A percentile compares a stretch with the other conserved stretches of the same genome.
These are phyloP conservation scores for Cordia subcordata DNA, from an alignment of 257 asterid genomes.

Conservation along the genomic window DNA sequence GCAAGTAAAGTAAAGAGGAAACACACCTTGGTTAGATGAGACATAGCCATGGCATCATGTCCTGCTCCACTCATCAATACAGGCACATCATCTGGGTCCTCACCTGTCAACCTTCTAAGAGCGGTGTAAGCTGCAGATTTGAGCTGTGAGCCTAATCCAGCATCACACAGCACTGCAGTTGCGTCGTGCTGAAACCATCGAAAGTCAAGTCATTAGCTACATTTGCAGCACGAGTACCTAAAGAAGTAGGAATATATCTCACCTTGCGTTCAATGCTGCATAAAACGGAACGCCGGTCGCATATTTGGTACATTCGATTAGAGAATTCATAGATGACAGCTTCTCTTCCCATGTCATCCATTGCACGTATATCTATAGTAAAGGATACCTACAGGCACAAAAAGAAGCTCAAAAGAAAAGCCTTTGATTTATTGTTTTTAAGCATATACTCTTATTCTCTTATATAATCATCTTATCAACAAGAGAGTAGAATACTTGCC, in stretches of 20 bases:
- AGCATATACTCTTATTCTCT: background rate
- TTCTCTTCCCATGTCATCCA: conserved; percentile 88
- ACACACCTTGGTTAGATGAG: conserved; percentile 77
- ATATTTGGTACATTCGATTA: conserved; percentile 56
- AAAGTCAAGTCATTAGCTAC: conserved; percentile 12
- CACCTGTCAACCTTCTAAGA: conserved; percentile 46
- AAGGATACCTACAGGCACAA: conserved; percentile 60
- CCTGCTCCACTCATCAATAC: conserved; percentile 98
- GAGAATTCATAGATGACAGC: conserved; percentile 75
- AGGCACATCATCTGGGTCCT: conserved; percentile 56
- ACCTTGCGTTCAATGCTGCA: conserved; percentile 87
- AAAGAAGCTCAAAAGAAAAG: background rate
- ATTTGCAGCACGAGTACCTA: background rate
- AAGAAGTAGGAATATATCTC: conserved; percentile 11
- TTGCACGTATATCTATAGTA: conserved; percentile 86
- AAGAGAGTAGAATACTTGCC: conserved; percentile 44
- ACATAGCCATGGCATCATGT: conserved; percentile 98
- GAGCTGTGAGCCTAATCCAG: conserved; percentile 61
- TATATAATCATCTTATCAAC: background rate
- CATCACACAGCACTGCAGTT: conserved; percentile 67
- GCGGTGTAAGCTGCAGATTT: conserved; percentile 66
- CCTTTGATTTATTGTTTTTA: no score
- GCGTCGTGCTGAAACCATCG: conserved; percentile 78
- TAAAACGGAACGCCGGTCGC: conserved; percentile 72
- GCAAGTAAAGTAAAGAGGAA: no score